phyloP scores from a whole-genome alignment of 805 yeast genomes.

The Candida palmyrensis region DNA sequence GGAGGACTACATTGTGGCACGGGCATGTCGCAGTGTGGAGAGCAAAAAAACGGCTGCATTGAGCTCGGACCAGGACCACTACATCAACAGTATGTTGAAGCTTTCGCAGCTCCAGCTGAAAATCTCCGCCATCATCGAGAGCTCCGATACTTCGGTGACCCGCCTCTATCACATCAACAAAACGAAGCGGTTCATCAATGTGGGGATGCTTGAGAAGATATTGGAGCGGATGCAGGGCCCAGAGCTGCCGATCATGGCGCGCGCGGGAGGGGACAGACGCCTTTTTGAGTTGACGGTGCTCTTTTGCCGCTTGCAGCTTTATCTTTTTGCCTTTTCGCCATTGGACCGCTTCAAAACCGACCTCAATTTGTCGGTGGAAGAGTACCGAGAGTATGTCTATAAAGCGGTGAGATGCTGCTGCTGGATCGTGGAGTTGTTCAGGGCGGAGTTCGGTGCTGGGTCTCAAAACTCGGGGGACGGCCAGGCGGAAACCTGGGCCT shows the following conservation, averaged over 20 bases:
- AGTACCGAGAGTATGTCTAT: conserved; percentile 22
- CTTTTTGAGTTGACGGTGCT: conserved; percentile 28
- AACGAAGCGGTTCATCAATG: conserved; percentile 28
- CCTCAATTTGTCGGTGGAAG: conserved; percentile 15
- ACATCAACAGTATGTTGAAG: conserved; percentile 21
- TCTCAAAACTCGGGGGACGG: conserved; percentile 10
- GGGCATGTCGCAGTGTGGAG: conserved; percentile 19
- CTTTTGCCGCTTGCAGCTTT: conserved; percentile 34
- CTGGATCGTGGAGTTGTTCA: conserved; percentile 19
- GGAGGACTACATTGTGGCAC: conserved; percentile 35
- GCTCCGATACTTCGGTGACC: conserved; percentile 8
- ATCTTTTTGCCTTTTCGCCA: conserved; percentile 27
- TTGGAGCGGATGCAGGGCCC: conserved; percentile 21
- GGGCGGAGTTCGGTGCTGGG: conserved; percentile 11
- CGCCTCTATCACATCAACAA: conserved; percentile 4
- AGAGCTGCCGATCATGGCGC: conserved; percentile 12
- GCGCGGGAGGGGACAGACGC: no score
- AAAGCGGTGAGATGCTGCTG: conserved; percentile 26
- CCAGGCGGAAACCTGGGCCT: no score
- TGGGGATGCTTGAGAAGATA: conserved; percentile 40
- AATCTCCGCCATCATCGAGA: conserved; percentile 29
- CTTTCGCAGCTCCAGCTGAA: conserved; percentile 36
- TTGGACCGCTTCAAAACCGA: conserved; percentile 9
- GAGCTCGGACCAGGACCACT: conserved; percentile 7
- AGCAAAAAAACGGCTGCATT: conserved; percentile 5